Percentiles rank a stretch among this genome's conserved stretches.
Evolutionary conservation across 73 alveolate species (phyloP).

Genomic region (Paramecium pentaurelia): DNA sequence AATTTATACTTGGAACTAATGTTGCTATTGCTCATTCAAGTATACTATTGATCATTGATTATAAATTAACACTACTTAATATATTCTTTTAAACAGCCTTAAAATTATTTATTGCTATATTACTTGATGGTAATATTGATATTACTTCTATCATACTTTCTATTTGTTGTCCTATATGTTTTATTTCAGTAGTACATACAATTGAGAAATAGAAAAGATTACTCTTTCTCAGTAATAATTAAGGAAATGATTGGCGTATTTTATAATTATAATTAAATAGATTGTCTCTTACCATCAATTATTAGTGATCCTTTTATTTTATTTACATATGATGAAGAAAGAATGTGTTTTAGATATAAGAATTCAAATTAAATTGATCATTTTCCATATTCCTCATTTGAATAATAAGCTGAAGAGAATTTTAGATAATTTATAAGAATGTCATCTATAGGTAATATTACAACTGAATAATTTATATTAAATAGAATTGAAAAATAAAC

Average conservation of each 20-base stretch:
- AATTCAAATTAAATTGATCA: background rate
- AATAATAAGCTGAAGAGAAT: background rate
- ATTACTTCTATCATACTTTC: background rate
- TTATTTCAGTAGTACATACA: background rate
- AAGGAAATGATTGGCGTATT: slow-evolving; percentile 28
- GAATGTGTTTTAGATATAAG: background rate
- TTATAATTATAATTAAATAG: background rate
- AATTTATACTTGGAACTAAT: background rate
- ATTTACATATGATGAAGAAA: background rate
- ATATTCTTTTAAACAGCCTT: background rate
- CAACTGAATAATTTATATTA: background rate
- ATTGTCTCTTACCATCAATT: background rate
- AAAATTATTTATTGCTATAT: background rate
- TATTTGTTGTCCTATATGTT: background rate
- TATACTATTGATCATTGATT: background rate
- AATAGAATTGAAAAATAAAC: background rate
- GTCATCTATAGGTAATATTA: background rate
- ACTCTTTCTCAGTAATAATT: background rate
- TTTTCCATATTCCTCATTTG: background rate
- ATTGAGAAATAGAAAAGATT: background rate
- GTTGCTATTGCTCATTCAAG: background rate
- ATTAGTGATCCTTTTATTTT: background rate
- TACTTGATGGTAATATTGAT: background rate
- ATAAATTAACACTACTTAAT: background rate
- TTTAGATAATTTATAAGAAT: background rate